Evolutionary conservation across 108 stramenopile genomes (phyloP).

Genomic region (Skeletonema tropicum): DNA sequence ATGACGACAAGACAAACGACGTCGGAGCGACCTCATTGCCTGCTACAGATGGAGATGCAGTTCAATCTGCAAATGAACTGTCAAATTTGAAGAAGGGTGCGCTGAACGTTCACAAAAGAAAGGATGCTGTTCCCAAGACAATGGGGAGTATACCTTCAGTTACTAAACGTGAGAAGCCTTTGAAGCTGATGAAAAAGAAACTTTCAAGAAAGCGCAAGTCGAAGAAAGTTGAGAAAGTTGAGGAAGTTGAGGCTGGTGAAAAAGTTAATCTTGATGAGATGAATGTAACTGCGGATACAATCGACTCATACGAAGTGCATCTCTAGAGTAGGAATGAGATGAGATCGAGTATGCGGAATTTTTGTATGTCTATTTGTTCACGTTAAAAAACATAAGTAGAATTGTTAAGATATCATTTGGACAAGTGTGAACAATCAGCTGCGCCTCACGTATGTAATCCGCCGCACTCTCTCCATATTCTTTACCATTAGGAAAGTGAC

Average conservation of each 20-base stretch:
- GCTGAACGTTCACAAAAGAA: not conserved
- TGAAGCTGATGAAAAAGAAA: not conserved
- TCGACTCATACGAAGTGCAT: not conserved
- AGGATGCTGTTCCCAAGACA: not conserved
- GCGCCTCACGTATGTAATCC: constrained; percentile 43
- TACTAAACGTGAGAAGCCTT: not conserved
- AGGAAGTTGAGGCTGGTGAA: not conserved
- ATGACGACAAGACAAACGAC: no score
- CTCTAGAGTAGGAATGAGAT: not conserved
- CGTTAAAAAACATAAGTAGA: not conserved
- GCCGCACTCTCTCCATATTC: constrained; percentile 55
- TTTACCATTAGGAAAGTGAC: constrained; percentile 71
- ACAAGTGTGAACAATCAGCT: not conserved
- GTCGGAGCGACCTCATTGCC: not conserved
- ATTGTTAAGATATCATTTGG: no score
- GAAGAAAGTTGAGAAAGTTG: not conserved
- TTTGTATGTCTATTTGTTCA: not conserved
- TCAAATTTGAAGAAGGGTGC: not conserved
- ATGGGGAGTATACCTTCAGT: not conserved
- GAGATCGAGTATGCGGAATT: not conserved
- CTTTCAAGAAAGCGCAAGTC: not conserved
- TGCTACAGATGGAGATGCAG: not conserved
- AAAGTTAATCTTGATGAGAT: not conserved
- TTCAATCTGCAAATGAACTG: not conserved
- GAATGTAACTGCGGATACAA: not conserved